A percentile compares a stretch with the other conserved stretches of the same genome.
phyloP scores from a whole-genome alignment of 2,329 filamentous ascomycete genomes.

The Hymenotorrendiella dingleyae region DNA sequence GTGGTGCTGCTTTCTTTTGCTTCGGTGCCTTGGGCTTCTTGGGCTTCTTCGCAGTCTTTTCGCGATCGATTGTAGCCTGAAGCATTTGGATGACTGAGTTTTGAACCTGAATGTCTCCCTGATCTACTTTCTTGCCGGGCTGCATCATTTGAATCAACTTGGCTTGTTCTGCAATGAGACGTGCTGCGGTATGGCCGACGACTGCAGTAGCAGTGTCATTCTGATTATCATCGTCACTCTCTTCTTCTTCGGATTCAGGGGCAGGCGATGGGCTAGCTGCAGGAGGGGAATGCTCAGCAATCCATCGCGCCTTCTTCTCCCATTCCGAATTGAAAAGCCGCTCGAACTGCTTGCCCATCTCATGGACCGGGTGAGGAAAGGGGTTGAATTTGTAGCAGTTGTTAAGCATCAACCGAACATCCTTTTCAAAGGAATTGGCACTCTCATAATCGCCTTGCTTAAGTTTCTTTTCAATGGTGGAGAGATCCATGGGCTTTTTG shows the following conservation, averaged over 20 bases:
- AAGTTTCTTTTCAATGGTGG: slow-evolving; percentile 74
- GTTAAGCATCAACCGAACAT: slow-evolving; percentile 74
- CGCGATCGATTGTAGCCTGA: slow-evolving; percentile 56
- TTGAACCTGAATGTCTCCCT: slow-evolving; percentile 33
- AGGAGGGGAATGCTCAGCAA: slow-evolving; percentile 65
- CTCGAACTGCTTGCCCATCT: slow-evolving; percentile 66
- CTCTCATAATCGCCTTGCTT: slow-evolving; percentile 72
- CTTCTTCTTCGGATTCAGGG: slow-evolving; percentile 67
- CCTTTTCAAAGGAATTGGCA: slow-evolving; percentile 78
- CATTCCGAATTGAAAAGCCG: slow-evolving; percentile 70
- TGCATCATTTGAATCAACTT: slow-evolving; percentile 50
- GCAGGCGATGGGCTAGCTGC: slow-evolving; percentile 58
- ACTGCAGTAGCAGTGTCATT: slow-evolving; percentile 41
- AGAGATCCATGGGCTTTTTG: slow-evolving; percentile 94
- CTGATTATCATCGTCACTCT: slow-evolving; percentile 55
- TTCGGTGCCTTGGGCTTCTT: slow-evolving; percentile 50
- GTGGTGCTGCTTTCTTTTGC: slow-evolving; percentile 32
- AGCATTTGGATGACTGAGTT: slow-evolving; percentile 38
- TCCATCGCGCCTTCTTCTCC: slow-evolving; percentile 73
- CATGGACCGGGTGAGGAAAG: slow-evolving; percentile 66
- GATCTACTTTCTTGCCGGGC: slow-evolving; percentile 43
- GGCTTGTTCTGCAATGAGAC: slow-evolving; percentile 47
- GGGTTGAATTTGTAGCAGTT: slow-evolving; percentile 94
- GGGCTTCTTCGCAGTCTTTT: slow-evolving; percentile 31
- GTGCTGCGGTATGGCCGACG: slow-evolving; percentile 36